Base-by-base conservation (phyloP, 805 yeast species). In the Hanseniaspora guilliermondii region DNA sequence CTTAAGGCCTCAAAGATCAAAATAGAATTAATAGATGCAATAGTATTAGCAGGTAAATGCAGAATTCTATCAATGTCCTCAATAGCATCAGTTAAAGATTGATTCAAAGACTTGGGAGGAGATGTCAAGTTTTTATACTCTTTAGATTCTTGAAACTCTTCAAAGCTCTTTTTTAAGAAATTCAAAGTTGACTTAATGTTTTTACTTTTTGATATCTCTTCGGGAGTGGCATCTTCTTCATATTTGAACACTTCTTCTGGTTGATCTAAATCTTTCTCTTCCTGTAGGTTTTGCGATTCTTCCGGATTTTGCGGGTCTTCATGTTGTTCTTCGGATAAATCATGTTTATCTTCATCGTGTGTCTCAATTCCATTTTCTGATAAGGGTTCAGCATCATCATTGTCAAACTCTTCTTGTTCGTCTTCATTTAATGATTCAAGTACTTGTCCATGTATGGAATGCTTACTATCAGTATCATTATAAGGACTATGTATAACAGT, bases 1-100 rank as follows among this genome's bases (percentile, higher is more conserved):
- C 87, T 76, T 61, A 91, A 73, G 0, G 96, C 85, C 56, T 85
- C 91, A 64, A 88, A 86, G 12, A 91, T 74, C n/a, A 76, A 67
- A 30, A 68, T 60, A 0, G 82, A 74, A 45, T 76, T 71, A 39
- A 80, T 56, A 62, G 59, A 22, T 37, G 67, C 53, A 57, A 60
- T 52, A 4, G 45, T 16, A 44, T 52, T 52, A 6, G 48, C 32
- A 16, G 55, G 55, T 16, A 44, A 56, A 50, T 59, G 40, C 61
- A 69, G 19, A 53, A 57, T 42, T 55, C 64, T 68, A 25, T 61
- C 56, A 53, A 64, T 59, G 59, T 65, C 58, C 53, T 66, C 48
- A 56, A 62, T 24, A 60, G 67, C 60, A 59, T 71, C 61, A 62
- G 71, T 60, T 56, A 64, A 38, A 58, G 66, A 45, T 57, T 66